phyloP scores from a whole-genome alignment of 2,329 filamentous ascomycete species.

The Atkinsonella hypoxylon region DNA sequence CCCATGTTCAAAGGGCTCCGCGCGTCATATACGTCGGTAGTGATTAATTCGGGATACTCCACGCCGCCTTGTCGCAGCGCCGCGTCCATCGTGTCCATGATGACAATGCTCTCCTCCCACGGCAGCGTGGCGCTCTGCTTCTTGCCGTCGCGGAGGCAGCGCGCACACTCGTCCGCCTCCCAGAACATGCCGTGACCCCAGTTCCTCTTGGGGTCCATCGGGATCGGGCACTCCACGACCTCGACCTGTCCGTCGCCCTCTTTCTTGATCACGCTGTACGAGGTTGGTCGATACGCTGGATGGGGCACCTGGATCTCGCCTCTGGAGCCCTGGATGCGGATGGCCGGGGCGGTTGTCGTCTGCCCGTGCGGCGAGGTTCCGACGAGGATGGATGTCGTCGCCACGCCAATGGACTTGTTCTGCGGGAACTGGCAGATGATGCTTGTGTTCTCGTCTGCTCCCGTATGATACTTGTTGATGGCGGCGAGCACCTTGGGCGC shows the following conservation, averaged over 20 bases:
- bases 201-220: conserved; percentile 32
- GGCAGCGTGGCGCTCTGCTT: conserved; percentile 62
- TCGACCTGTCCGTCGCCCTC: conserved; percentile 35
- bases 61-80: conserved; percentile 41
- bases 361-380: conserved; percentile 49
- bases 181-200: conserved; percentile 79
- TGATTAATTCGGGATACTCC: conserved; percentile 42
- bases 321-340: conserved; percentile 68
- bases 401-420: conserved; percentile 59
- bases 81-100: conserved; percentile 64
- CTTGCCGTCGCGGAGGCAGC: conserved; percentile 63
- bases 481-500: conserved; percentile 55
- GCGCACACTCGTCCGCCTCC: conserved; percentile 71
- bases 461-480: conserved; percentile 61
- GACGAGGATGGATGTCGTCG: conserved; percentile 52
- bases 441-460: conserved; percentile 66
- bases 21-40: conserved; percentile 44
- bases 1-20: conserved; percentile 52
- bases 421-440: conserved; percentile 65
- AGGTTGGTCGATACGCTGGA: conserved; percentile 56
- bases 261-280: conserved; percentile 50
- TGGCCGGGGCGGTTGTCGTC: conserved; percentile 48
- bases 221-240: conserved; percentile 41
- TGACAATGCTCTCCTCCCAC: conserved; percentile 64
- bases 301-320: conserved; percentile 75